These are phyloP conservation scores for Protomyces lactucae-debilis DNA, from an alignment of 1,139 yeast species.

Conservation along the genomic window DNA sequence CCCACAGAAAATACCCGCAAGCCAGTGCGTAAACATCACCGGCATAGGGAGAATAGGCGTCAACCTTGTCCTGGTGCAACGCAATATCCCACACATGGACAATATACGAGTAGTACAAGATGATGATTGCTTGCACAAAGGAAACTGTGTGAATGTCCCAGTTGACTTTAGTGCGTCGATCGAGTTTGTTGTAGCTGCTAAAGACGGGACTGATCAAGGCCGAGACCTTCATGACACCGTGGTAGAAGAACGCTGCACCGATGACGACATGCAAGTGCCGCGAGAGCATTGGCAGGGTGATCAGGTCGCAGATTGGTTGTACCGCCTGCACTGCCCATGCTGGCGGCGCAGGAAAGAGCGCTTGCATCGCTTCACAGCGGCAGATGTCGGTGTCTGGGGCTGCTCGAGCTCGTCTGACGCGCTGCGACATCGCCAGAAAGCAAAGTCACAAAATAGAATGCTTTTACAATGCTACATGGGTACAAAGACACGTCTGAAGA, in stretches of 20 bases:
- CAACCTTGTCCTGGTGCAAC: constrained; percentile 49
- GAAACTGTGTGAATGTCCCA: constrained; percentile 88
- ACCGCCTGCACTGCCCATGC: constrained; percentile 27
- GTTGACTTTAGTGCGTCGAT: constrained; percentile 53
- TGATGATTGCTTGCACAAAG: constrained; percentile 53
- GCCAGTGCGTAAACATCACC: constrained; percentile 69
- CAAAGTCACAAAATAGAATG: too few species aligned
- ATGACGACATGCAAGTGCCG: constrained; percentile 53
- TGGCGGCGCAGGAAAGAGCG: constrained; percentile 30
- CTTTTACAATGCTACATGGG: too few species aligned
- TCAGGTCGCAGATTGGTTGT: constrained; percentile 18
- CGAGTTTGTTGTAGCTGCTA: constrained; percentile 49
- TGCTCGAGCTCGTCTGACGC: too few species aligned
- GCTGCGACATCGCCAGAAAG: too few species aligned
- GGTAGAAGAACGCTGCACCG: constrained; percentile 47
- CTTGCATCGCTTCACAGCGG: constrained; percentile 4
- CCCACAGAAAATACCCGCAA: constrained; percentile 91
- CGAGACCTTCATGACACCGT: constrained; percentile 45
- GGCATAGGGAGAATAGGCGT: constrained; percentile 67
- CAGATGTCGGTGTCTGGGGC: too few species aligned
- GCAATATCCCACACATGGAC: constrained; percentile 52
- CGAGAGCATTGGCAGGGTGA: constrained; percentile 37
- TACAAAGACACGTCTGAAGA: too few species aligned
- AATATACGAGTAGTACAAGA: constrained; percentile 51
- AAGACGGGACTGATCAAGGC: constrained; percentile 46